Base-by-base conservation (phyloP, 169 alveolate genomes). In the Theileria equi region DNA sequence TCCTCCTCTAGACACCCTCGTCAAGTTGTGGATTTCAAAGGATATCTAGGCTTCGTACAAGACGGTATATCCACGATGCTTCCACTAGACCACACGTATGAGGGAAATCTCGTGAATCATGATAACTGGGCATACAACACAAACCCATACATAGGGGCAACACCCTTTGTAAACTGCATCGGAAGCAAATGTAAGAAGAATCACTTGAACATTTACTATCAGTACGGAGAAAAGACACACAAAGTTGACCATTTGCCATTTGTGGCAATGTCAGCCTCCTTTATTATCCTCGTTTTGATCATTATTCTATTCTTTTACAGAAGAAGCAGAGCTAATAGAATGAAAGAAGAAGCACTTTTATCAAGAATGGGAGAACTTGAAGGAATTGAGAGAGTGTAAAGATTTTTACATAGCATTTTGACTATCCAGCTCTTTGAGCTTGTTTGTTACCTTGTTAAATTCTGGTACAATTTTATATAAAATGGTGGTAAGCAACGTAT, bases 391-490 rank as follows among this genome's bases (percentile, higher is more conserved):
- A 32, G 44, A 29, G 40, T 60, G 0, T 53, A 3, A 25, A 25
- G 40, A 6, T 8, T 60, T 13, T 43, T 34, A 32, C 50, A 17
- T 17, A 10, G 32, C 7, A 50, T 59, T 38, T 13, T 40, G 8
- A 34, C 26, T 48, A 35, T 59, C 79, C 21, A 62, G 50, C 5
- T 36, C 0, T 5, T 19, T 45, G 31, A 74, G 80, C 23, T 54
- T 74, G 31, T 55, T 0, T 35, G 53, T 41, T 4, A 74, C 54
- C 47, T 53, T 65, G 65, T 55, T 74, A 44, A 74, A 60, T 40
- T 55, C 70, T 6, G 84, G 84, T 31, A 74, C 58, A 16, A 61
- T 74, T 58, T 74, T 66, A 41, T 74, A 74, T 41, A 74, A 16
- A 4, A 74, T 65, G 3, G 62, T 61, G 7, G 57, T 74, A 11